Evolutionary conservation across 1,284 basidiomycete genomes (phyloP), one percentile per base, ranked within the genome.

Genomic region (Cerioporus squamosus): DNA sequence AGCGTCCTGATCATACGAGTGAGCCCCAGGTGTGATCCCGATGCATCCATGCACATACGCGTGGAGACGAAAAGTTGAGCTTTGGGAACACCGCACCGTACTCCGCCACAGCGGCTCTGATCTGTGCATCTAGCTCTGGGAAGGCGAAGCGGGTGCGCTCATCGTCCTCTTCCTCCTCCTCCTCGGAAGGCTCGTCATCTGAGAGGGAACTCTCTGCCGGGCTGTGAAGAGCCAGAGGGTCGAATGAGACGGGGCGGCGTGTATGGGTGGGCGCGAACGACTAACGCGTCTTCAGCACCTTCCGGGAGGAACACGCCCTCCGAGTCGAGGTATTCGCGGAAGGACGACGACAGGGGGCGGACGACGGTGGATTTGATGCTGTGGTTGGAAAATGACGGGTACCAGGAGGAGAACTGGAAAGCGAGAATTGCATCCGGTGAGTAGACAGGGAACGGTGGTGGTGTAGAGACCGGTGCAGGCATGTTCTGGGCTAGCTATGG

Each of bases 21-120:
- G 14, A 36, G 6, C 9, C 33, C 14, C 33, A 4, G 10, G 33
- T 3, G 9, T 3, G 33, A 10, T 10, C 3, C 8, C 8, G 6
- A 15, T 12, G 14, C n/a, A 3, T 3, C 8, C 3, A 36, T 7
- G 5, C 1, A 71, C 79, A 52, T 65, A 93, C 95, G 77, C 90
- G 89, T 26, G 95, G 95, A 17, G 92, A 89, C 3, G 94, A 94
- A 77, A 95, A 97, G 70, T 97, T 97, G 51, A 97, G 83, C 73
- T 99, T 99, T 0, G 97, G 95, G 69, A 99, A 98, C 8, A 97
- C 90, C 3, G 91, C 88, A 2, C 86, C 90, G 63, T 94, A 96
- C 57, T 84, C 76, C 24, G 75, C 67, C 14, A 98, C 79, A n/a
- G 82, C 84, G 8, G 77, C 70, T 47, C 92, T 78, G 62, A 98